A percentile compares a stretch with the other conserved stretches of the same genome.
phyloP scores from a whole-genome alignment of 371 early-diverging fungal species.

The Umbelopsis sp. region DNA sequence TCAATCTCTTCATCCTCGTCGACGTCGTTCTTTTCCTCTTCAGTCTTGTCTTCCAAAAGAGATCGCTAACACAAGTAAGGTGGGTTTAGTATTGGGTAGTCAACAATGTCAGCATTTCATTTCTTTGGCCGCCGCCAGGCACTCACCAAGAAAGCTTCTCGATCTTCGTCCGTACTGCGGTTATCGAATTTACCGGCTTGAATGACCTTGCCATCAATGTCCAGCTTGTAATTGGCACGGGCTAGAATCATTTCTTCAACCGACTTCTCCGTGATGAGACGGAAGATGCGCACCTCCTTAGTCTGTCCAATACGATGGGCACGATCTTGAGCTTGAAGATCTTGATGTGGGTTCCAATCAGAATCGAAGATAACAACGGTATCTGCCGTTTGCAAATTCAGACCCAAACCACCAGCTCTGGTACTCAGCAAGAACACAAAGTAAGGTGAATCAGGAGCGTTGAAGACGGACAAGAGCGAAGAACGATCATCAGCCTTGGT shows the following conservation, averaged over 20 bases:
- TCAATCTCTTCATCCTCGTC: constrained; percentile 68
- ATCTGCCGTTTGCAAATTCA: constrained; percentile 99
- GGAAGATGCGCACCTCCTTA: constrained; percentile 97
- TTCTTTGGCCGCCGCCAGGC: too few relatives aligned
- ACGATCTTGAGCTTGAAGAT: constrained; percentile 99
- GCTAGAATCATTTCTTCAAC: constrained; percentile 97
- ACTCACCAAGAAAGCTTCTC: constrained; percentile 78
- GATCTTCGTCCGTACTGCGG: constrained; percentile 92
- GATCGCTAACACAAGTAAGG: constrained; percentile 47
- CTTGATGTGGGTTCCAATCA: constrained; percentile 99
- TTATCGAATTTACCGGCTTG: constrained; percentile 99
- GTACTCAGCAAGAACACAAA: constrained; percentile 98
- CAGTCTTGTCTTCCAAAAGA: constrained; percentile 71
- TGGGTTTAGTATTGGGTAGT: too few relatives aligned
- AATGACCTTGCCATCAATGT: constrained; percentile 98
- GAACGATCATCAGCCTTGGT: constrained; percentile 93
- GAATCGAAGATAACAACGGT: constrained; percentile 99
- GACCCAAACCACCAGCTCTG: constrained; percentile 99
- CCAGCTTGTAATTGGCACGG: constrained; percentile 94
- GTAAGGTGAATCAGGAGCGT: constrained; percentile 79
- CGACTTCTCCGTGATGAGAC: constrained; percentile 92
- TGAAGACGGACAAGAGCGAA: constrained; percentile 81
- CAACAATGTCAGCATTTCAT: background rate
- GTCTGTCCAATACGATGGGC: constrained; percentile 99
- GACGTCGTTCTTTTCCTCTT: constrained; percentile 61